Percentiles rank a stretch among this genome's conserved stretches.
These are phyloP conservation scores for Coemansia sp. DNA, from an alignment of 192 early-diverging fungal genomes.

Conservation along the genomic window DNA sequence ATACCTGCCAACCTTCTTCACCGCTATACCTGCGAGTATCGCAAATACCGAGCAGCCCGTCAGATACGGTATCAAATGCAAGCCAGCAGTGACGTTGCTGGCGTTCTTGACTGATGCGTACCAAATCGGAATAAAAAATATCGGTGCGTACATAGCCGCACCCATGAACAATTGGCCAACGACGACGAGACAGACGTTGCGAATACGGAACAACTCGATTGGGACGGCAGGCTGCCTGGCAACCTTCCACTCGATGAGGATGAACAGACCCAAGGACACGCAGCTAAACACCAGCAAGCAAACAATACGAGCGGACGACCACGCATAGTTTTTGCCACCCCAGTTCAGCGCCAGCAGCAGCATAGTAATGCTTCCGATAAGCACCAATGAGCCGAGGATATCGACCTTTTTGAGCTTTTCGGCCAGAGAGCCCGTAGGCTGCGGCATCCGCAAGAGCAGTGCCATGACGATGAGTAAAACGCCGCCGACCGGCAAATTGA, in stretches of 20 bases:
- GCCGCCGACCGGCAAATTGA: slow-evolving; percentile 74
- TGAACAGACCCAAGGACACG: slow-evolving; percentile 39
- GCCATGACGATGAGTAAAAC: slow-evolving; percentile 59
- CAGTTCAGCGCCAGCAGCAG: slow-evolving; percentile 59
- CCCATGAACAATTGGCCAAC: slow-evolving; percentile 33
- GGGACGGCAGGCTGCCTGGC: slow-evolving; percentile 67
- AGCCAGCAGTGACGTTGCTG: slow-evolving; percentile 30
- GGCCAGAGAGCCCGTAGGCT: slow-evolving; percentile 33
- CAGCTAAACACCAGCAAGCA: slow-evolving; percentile 49
- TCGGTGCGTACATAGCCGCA: slow-evolving; percentile 31
- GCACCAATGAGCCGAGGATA: slow-evolving; percentile 51
- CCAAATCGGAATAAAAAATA: slow-evolving; percentile 44
- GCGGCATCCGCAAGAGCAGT: slow-evolving; percentile 65
- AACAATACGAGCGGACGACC: slow-evolving; percentile 57
- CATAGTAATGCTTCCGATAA: slow-evolving; percentile 43
- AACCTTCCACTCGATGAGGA: slow-evolving; percentile 60
- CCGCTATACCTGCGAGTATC: slow-evolving; percentile 64
- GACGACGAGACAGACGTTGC: slow-evolving; percentile 29
- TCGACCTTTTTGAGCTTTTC: slow-evolving; percentile 59
- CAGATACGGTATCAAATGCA: slow-evolving; percentile 33
- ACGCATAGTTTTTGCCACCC: slow-evolving; percentile 60
- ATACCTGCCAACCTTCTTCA: slow-evolving; percentile 62
- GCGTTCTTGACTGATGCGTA: slow-evolving; percentile 36
- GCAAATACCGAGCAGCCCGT: slow-evolving; percentile 35
- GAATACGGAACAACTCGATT: slow-evolving; percentile 30